phyloP scores from a whole-genome alignment of 2,329 filamentous ascomycete genomes.

The Cryphonectria parasitica region DNA sequence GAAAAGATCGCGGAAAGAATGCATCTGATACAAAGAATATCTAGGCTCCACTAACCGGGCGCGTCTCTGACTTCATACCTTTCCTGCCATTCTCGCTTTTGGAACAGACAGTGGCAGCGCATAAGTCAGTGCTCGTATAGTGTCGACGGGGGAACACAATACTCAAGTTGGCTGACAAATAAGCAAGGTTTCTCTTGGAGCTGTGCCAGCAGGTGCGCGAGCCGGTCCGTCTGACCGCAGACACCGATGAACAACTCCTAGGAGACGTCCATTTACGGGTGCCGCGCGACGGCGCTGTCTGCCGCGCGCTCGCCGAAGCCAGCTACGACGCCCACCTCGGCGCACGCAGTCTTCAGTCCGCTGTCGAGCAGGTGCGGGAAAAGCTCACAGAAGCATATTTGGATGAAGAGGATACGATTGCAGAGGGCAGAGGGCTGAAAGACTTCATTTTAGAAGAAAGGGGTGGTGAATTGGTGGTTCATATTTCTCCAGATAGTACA shows the following conservation, averaged over 20 bases:
- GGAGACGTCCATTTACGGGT: neutral
- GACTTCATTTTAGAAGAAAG: neutral
- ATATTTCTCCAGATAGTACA: neutral
- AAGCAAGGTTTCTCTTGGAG: neutral
- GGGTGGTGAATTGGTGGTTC: neutral
- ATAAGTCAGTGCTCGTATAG: slow-evolving; percentile 38
- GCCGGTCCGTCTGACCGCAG: neutral
- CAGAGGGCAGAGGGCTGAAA: neutral
- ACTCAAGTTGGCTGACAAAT: no score
- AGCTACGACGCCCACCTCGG: neutral
- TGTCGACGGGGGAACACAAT: no score
- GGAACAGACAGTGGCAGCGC: slow-evolving; percentile 47
- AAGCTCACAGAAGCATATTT: neutral
- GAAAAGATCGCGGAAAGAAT: slow-evolving; percentile 8
- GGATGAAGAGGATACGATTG: neutral
- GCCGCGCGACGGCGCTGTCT: neutral
- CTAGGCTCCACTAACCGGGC: slow-evolving; percentile 45
- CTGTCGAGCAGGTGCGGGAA: neutral
- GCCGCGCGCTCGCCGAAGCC: neutral
- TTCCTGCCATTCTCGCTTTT: slow-evolving; percentile 46
- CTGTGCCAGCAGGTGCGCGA: neutral
- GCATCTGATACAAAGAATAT: slow-evolving; percentile 1
- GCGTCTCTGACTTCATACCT: slow-evolving; percentile 46
- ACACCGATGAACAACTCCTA: neutral
- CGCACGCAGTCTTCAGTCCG: neutral